Evolutionary conservation across 2,329 filamentous ascomycete species (phyloP), one percentile per base, ranked within the genome.

Genomic region (Cercospora zeina): DNA sequence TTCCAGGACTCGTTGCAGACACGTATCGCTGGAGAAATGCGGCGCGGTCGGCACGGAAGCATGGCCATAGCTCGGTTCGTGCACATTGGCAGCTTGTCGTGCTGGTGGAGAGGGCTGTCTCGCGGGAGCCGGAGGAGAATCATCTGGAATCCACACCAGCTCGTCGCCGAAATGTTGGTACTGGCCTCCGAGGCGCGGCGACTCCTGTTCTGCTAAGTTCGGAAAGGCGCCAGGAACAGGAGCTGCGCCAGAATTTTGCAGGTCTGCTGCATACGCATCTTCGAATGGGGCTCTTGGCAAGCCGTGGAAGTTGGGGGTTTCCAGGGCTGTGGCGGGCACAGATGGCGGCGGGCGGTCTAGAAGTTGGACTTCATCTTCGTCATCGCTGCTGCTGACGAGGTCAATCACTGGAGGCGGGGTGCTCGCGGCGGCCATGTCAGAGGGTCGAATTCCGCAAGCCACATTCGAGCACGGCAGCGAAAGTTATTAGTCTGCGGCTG

Each of bases 1-100:
- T 27, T 70, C 71, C 6, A 73, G 65, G 19, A 75, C 65, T 10
- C 59, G 66, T 27, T 67, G 59, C 21, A 75, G 59, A 54, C 71
- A 73, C 19, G 49, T 45, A 14, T 73, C 71, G 11, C 54, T 61
- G 13, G 68, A 69, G 24, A 69, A 57, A 8, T 50, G 47, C 21
- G 30, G 58, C 49, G 56, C 31, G 21, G 39, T 11, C 6, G 19
- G 10, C n/a, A 34, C 60, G n/a, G 53, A 54, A 16, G 33, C 31
- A 13, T 45, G 11, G 4, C 58, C 57, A 39, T 65, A 31, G 50
- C 49, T 47, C 5, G 27, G 8, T n/a, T 37, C 14, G 19, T 14
- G 36, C 16, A 14, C 11, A 8, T 42, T n/a, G 14, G 60, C 24
- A 13, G 16, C 31, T 4, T 19, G 21, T 14, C 27, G 51, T 10